These are phyloP conservation scores for Anacardium occidentale DNA, from an alignment of 345 rosid genomes.

Conservation along the genomic window DNA sequence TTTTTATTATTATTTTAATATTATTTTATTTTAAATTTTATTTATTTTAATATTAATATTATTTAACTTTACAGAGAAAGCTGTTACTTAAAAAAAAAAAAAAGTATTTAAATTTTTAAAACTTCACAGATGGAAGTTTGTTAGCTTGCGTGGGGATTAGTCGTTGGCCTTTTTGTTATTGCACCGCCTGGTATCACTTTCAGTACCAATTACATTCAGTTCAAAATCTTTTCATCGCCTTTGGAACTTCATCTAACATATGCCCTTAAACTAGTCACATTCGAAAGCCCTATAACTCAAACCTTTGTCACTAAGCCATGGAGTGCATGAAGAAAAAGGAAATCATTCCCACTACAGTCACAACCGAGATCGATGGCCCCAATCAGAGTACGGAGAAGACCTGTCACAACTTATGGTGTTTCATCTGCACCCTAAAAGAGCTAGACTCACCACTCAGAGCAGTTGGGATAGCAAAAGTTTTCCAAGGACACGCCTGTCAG, in stretches of 20 bases:
- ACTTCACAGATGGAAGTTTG: too few species aligned
- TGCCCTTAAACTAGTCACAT: conserved; percentile 17
- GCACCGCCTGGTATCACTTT: conserved; percentile 48
- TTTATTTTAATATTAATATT: too few species aligned
- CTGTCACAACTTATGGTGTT: conserved; percentile 43
- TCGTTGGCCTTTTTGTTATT: too few species aligned
- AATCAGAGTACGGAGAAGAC: conserved; percentile 9
- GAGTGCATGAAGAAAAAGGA: conserved; percentile 33
- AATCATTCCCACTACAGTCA: conserved; percentile 23
- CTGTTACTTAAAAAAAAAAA: too few species aligned
- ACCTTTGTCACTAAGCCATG: conserved; percentile 27
- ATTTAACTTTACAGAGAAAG: too few species aligned
- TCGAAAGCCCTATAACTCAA: conserved; percentile 23
- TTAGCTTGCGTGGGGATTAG: too few species aligned
- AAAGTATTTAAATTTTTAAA: too few species aligned
- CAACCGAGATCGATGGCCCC: not conserved
- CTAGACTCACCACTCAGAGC: conserved; percentile 45
- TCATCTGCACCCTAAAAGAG: conserved; percentile 56
- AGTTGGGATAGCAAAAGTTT: conserved; percentile 36
- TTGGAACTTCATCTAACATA: conserved; percentile 25
- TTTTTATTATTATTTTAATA: too few species aligned
- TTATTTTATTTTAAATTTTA: too few species aligned
- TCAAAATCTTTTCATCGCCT: conserved; percentile 22
- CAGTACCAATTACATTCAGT: conserved; percentile 27
- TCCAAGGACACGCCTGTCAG: conserved; percentile 46